Percentiles rank a stretch among this genome's conserved stretches.
These are phyloP conservation scores for Mimosa bimucronata DNA, from an alignment of 306 rosid species.

Conservation along the genomic window DNA sequence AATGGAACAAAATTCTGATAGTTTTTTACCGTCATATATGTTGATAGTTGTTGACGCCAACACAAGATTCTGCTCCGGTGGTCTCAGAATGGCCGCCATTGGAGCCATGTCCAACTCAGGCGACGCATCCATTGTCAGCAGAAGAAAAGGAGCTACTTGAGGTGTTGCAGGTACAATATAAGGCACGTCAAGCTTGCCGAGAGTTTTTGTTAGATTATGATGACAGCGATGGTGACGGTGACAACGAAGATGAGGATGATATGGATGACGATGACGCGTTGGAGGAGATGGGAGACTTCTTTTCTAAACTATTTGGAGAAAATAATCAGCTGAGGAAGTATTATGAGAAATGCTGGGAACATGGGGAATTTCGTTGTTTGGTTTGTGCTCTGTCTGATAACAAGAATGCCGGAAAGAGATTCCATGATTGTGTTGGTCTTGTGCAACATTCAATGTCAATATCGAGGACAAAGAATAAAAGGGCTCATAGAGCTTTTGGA, in stretches of 20 bases:
- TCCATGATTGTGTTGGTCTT: constrained; percentile 57
- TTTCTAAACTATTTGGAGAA: constrained; percentile 53
- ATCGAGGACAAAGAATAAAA: constrained; percentile 41
- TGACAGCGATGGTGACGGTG: background rate
- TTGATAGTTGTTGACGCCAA: background rate
- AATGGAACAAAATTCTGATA: background rate
- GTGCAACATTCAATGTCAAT: constrained; percentile 59
- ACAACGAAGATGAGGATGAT: background rate
- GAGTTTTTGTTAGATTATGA: constrained; percentile 29
- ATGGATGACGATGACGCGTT: constrained; percentile 26
- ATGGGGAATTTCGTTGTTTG: constrained; percentile 68
- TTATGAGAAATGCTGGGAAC: constrained; percentile 52
- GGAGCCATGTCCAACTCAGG: constrained; percentile 21
- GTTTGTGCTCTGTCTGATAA: constrained; percentile 64
- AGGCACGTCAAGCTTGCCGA: constrained; percentile 43
- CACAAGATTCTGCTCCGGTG: background rate
- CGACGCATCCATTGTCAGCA: background rate
- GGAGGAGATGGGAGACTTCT: constrained; percentile 41
- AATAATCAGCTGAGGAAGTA: constrained; percentile 51
- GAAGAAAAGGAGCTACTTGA: constrained; percentile 33
- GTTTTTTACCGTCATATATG: background rate
- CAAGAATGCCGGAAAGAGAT: constrained; percentile 53
- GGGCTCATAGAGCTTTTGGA: constrained; percentile 68
- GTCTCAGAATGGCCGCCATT: constrained; percentile 39
- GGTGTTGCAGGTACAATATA: constrained; percentile 41